A percentile compares a stretch with the other conserved stretches of the same genome.
Evolutionary conservation across 139 green algal species (phyloP).

Genomic region (Edaphochlamys debaryana): DNA sequence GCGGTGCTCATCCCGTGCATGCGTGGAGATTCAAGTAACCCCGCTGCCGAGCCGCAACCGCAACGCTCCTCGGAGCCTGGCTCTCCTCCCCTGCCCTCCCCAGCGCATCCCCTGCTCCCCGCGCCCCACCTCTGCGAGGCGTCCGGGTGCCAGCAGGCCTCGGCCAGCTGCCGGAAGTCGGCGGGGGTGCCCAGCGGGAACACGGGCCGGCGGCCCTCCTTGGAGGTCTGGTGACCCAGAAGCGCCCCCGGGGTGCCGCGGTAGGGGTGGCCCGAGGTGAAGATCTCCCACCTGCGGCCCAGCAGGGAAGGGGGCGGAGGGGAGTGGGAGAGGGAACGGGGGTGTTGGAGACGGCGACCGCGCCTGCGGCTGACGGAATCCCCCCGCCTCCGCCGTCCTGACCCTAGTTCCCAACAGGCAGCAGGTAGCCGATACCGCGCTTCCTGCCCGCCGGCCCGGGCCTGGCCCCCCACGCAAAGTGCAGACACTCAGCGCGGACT

Average conservation of each 20-base stretch:
- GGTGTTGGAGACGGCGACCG: no score
- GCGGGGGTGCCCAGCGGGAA: slow-evolving; percentile 45
- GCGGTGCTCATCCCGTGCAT: not conserved
- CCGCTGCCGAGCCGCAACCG: not conserved
- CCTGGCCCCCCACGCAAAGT: no score
- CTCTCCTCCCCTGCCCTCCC: not conserved
- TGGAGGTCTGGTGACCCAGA: slow-evolving; percentile 48
- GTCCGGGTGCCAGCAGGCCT: slow-evolving; percentile 52
- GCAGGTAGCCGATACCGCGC: no score
- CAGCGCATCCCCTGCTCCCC: not conserved
- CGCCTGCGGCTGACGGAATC: no score
- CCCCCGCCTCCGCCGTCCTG: no score
- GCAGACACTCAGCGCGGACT: no score
- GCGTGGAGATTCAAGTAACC: not conserved
- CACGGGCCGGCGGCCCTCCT: slow-evolving; percentile 39
- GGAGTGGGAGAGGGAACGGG: no score
- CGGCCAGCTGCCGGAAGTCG: slow-evolving; percentile 33
- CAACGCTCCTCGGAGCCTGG: not conserved
- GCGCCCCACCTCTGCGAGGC: not conserved
- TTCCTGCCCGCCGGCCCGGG: no score
- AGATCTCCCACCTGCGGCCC: no score
- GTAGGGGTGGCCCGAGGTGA: slow-evolving; percentile 55
- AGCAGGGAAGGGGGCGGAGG: no score
- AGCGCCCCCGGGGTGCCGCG: slow-evolving; percentile 45
- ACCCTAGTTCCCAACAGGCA: no score